Evolutionary conservation across 768 basidiomycete species (phyloP).

Genomic region (Tricholoma saponaceum): DNA sequence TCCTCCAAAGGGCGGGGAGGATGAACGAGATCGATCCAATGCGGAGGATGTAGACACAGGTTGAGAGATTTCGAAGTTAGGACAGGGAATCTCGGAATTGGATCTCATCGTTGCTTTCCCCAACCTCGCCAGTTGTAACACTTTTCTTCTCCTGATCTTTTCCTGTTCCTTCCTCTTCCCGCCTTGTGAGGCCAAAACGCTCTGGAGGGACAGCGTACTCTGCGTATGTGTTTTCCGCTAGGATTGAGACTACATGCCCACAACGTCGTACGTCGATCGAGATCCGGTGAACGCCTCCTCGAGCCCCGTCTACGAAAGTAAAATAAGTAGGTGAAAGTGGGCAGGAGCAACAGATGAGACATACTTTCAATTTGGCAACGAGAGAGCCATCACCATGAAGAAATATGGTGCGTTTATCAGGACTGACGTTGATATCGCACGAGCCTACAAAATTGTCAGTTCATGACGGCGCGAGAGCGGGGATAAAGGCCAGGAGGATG

Average conservation of each 20-base stretch:
- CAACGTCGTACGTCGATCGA: too few species aligned
- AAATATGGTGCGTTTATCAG: constrained; percentile 59
- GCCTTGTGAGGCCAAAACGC: too few species aligned
- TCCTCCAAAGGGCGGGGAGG: not conserved
- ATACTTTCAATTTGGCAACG: too few species aligned
- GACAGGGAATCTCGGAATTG: not conserved
- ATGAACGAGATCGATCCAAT: not conserved
- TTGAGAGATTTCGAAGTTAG: not conserved
- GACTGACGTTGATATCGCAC: not conserved
- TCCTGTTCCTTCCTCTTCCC: not conserved
- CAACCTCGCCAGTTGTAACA: not conserved
- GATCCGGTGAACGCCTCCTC: too few species aligned
- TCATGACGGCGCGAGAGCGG: too few species aligned
- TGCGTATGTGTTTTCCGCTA: not conserved
- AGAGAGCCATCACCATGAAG: not conserved
- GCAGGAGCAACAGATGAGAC: too few species aligned
- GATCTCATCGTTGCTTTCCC: not conserved
- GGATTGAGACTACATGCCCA: not conserved
- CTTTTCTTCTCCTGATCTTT: not conserved
- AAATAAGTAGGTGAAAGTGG: too few species aligned
- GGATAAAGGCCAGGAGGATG: constrained; percentile 22
- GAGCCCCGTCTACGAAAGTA: too few species aligned
- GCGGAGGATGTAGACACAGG: not conserved
- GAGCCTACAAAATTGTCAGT: not conserved
- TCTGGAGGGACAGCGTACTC: not conserved